These are phyloP conservation scores for Kwoniella europaea DNA, from an alignment of 768 basidiomycete species.

Conservation along the genomic window DNA sequence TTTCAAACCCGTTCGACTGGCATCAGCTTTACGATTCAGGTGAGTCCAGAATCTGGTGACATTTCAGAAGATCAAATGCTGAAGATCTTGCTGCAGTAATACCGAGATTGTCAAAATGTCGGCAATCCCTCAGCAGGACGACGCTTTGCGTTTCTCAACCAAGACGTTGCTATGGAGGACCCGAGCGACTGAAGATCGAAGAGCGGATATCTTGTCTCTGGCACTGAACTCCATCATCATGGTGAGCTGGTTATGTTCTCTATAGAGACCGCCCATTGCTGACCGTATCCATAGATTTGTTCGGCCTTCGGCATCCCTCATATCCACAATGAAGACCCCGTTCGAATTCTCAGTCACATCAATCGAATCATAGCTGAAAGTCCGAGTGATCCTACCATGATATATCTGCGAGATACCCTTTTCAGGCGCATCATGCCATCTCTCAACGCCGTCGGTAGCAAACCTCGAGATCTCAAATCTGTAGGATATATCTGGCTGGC, in stretches of 20 bases:
- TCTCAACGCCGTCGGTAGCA: not conserved
- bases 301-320: constrained; percentile 14
- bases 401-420: constrained; percentile 8
- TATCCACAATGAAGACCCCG: not conserved
- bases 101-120: constrained; percentile 24
- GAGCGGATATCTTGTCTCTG: constrained; percentile 8
- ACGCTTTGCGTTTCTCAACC: constrained; percentile 26
- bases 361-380: not conserved
- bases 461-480: constrained; percentile 45
- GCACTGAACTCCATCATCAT: constrained; percentile 14
- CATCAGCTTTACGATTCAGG: constrained; percentile 44
- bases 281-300: constrained; percentile 4
- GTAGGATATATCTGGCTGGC: constrained; percentile 68
- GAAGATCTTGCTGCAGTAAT: not conserved
- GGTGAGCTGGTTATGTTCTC: constrained; percentile 4
- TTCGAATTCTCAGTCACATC: not conserved
- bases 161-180: constrained; percentile 25
- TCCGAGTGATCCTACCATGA: not conserved
- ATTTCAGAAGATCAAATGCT: not conserved
- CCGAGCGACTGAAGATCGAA: constrained; percentile 9
- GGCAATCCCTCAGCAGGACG: constrained; percentile 29
- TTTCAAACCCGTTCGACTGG: constrained; percentile 43
- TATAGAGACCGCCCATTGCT: not conserved
- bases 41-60: constrained; percentile 39
- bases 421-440: constrained; percentile 3